Evolutionary conservation across 2,329 filamentous ascomycete species (phyloP).

Genomic region (Metarhizium album): DNA sequence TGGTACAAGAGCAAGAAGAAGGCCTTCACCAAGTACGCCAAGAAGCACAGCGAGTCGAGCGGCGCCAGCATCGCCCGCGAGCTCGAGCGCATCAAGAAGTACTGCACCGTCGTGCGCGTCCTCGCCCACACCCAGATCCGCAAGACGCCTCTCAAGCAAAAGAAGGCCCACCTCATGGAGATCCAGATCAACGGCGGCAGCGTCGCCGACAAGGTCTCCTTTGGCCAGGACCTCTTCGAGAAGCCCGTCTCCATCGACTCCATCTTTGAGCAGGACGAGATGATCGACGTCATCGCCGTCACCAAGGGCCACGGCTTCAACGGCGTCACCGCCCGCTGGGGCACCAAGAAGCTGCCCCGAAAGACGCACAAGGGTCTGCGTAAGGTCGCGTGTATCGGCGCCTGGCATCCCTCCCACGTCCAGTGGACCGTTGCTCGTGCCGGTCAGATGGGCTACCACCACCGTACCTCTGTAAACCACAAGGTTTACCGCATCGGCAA

Average conservation of each 20-base stretch:
- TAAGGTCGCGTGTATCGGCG: slow-evolving; percentile 99
- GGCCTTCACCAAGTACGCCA: slow-evolving; percentile 99
- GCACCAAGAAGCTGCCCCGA: slow-evolving; percentile 99
- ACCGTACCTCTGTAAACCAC: slow-evolving; percentile 99
- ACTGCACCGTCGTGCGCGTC: slow-evolving; percentile 98
- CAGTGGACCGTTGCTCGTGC: slow-evolving; percentile 99
- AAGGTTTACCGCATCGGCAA: slow-evolving; percentile 99
- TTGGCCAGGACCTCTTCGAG: slow-evolving; percentile 94
- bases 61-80: slow-evolving; percentile 89
- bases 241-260: slow-evolving; percentile 88
- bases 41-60: slow-evolving; percentile 95
- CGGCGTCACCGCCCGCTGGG: slow-evolving; percentile 97
- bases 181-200: slow-evolving; percentile 99
- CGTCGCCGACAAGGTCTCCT: slow-evolving; percentile 92
- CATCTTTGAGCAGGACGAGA: slow-evolving; percentile 99
- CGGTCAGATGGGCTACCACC: slow-evolving; percentile 99
- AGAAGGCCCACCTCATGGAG: slow-evolving; percentile 99
- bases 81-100: slow-evolving; percentile 99
- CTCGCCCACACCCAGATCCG: slow-evolving; percentile 99
- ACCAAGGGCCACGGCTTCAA: slow-evolving; percentile 99
- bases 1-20: slow-evolving; percentile 99
- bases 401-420: slow-evolving; percentile 99
- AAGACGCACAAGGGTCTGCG: slow-evolving; percentile 99
- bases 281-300: slow-evolving; percentile 98
- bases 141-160: slow-evolving; percentile 99